Conservation (phyloP, 2,329 filamentous ascomycete genomes). For the Zalaria sp. region DNA sequence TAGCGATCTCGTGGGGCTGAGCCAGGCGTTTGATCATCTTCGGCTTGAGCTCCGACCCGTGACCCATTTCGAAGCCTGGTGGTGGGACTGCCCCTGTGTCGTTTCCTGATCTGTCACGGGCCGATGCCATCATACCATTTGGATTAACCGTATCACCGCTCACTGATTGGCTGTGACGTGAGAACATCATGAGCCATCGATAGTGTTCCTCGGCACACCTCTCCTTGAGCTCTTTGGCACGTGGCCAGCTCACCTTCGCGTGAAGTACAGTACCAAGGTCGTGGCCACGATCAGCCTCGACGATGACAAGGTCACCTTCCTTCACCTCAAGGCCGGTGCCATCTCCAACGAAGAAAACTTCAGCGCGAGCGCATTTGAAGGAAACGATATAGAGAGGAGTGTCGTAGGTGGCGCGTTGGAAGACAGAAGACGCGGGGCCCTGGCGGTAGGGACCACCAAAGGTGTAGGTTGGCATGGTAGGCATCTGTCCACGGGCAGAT, state of each 20-base stretch:
- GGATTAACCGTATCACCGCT: conserved; percentile 6
- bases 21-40: conserved; percentile 95
- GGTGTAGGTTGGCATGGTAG: conserved; percentile 10
- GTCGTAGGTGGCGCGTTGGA: conserved; percentile 37
- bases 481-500: conserved; percentile 9
- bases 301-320: conserved; percentile 86
- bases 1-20: conserved; percentile 78
- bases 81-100: neutral
- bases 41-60: conserved; percentile 58
- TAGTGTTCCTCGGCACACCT: conserved; percentile 92
- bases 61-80: conserved; percentile 3
- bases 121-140: conserved; percentile 44
- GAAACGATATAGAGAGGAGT: conserved; percentile 70
- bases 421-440: conserved; percentile 12
- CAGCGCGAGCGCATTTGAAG: conserved; percentile 91
- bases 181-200: conserved; percentile 98
- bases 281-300: conserved; percentile 90
- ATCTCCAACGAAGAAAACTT: conserved; percentile 95
- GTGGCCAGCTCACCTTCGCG: conserved; percentile 75
- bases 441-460: conserved; percentile 10
- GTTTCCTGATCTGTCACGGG: conserved; percentile 16
- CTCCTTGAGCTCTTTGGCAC: conserved; percentile 78
- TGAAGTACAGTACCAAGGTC: conserved; percentile 87
- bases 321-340: conserved; percentile 85
- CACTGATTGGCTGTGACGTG: conserved; percentile 19